phyloP scores from a whole-genome alignment of 2,329 filamentous ascomycete genomes.

The Colletotrichum gigasporum region DNA sequence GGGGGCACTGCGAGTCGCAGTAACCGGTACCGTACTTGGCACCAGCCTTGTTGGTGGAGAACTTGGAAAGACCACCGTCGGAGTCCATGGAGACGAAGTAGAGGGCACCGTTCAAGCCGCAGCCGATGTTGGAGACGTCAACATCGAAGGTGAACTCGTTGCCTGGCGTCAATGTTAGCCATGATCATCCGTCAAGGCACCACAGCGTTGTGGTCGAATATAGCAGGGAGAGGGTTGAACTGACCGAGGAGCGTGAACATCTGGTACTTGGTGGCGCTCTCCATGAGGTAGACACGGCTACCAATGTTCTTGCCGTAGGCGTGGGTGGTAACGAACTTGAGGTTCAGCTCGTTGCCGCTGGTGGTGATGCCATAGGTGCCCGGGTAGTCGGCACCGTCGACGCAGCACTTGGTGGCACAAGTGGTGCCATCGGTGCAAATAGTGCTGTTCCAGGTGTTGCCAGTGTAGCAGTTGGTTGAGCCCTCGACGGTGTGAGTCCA shows the following conservation, averaged over 20 bases:
- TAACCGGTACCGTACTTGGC: constrained; percentile 70
- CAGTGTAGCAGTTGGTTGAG: constrained; percentile 66
- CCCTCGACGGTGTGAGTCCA: constrained; percentile 61
- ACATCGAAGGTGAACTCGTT: constrained; percentile 79
- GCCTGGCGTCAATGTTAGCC: too few species aligned
- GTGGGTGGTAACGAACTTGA: constrained; percentile 67
- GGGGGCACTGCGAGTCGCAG: constrained; percentile 63
- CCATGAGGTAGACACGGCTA: constrained; percentile 72
- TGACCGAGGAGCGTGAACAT: constrained; percentile 71
- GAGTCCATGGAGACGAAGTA: constrained; percentile 71
- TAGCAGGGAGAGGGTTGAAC: too few species aligned
- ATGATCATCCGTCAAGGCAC: too few species aligned
- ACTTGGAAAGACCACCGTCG: constrained; percentile 63
- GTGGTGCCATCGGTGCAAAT: constrained; percentile 43
- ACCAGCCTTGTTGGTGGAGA: constrained; percentile 59
- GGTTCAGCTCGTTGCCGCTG: constrained; percentile 58
- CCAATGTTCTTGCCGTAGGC: constrained; percentile 57
- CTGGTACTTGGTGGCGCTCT: constrained; percentile 69
- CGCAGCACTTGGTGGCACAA: constrained; percentile 60
- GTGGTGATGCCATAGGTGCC: constrained; percentile 64
- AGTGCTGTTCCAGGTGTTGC: constrained; percentile 56
- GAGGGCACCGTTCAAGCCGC: constrained; percentile 77
- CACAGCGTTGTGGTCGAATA: too few species aligned
- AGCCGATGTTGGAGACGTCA: constrained; percentile 73
- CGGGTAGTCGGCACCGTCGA: constrained; percentile 63